These are phyloP conservation scores for Vigna radiata DNA, from an alignment of 306 rosid genomes.

Conservation along the genomic window DNA sequence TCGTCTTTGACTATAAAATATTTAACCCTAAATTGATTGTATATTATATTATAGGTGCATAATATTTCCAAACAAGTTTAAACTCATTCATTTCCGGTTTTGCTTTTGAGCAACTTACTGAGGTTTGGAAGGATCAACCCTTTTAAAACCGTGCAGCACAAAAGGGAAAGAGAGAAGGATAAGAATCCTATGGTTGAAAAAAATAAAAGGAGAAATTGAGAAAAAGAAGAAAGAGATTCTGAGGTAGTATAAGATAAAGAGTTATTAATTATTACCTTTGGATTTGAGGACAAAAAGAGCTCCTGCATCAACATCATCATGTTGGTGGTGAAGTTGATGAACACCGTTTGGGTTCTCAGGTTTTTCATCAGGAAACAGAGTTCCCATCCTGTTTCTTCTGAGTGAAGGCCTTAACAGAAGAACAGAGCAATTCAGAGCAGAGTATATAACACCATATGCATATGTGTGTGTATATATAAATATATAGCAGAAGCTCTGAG, in stretches of 20 bases:
- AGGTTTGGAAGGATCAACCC: background rate
- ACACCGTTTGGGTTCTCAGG: constrained; percentile 40
- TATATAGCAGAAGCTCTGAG: background rate
- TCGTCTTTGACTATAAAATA: too few species aligned
- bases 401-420: background rate
- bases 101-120: background rate
- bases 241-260: background rate
- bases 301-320: constrained; percentile 66
- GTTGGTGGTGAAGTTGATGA: constrained; percentile 25
- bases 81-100: background rate
- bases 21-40: too few species aligned
- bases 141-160: background rate
- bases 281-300: constrained; percentile 91
- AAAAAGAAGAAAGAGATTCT: background rate
- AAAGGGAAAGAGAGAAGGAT: too few species aligned
- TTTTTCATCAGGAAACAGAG: constrained; percentile 44
- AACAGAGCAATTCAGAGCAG: background rate
- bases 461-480: too few species aligned
- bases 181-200: too few species aligned
- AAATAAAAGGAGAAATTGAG: background rate
- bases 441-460: background rate
- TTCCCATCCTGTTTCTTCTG: constrained; percentile 47
- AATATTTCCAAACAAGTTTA: too few species aligned
- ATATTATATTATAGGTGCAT: too few species aligned
- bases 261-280: constrained; percentile 52